Percentiles rank a stretch among this genome's conserved stretches.
Evolutionary conservation across 129 eudicot species (phyloP).

Genomic region (Cynara cardunculus): DNA sequence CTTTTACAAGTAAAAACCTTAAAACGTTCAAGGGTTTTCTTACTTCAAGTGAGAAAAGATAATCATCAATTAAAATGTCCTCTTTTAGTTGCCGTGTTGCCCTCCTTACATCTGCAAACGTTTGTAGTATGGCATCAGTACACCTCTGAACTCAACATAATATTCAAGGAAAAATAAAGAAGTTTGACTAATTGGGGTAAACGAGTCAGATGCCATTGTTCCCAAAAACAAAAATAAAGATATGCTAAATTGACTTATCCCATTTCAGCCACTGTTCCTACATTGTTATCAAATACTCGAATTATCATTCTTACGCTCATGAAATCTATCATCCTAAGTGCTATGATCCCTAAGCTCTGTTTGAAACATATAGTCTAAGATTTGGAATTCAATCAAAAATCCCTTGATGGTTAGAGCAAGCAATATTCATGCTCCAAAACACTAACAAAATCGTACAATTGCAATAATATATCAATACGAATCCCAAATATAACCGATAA

Average conservation of each 20-base stretch:
- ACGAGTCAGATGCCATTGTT: neutral
- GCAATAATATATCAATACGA: neutral
- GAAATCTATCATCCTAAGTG: neutral
- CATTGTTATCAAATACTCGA: neutral
- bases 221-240: neutral
- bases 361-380: neutral
- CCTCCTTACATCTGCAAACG: conserved; percentile 65
- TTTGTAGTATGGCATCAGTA: conserved; percentile 8
- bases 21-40: conserved; percentile 14
- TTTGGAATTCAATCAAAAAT: neutral
- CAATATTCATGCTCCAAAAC: neutral
- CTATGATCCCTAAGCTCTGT: neutral
- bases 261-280: neutral
- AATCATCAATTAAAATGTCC: conserved; percentile 43
- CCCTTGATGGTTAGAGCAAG: neutral
- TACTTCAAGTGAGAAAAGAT: conserved; percentile 86
- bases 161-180: neutral
- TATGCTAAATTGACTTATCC: neutral
- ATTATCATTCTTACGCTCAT: neutral
- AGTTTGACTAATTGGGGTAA: neutral
- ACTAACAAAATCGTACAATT: neutral
- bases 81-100: conserved; percentile 52
- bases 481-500: neutral
- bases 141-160: neutral
- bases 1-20: neutral